Evolutionary conservation across 2,329 filamentous ascomycete species (phyloP).

Genomic region (Diaporthe capsici): DNA sequence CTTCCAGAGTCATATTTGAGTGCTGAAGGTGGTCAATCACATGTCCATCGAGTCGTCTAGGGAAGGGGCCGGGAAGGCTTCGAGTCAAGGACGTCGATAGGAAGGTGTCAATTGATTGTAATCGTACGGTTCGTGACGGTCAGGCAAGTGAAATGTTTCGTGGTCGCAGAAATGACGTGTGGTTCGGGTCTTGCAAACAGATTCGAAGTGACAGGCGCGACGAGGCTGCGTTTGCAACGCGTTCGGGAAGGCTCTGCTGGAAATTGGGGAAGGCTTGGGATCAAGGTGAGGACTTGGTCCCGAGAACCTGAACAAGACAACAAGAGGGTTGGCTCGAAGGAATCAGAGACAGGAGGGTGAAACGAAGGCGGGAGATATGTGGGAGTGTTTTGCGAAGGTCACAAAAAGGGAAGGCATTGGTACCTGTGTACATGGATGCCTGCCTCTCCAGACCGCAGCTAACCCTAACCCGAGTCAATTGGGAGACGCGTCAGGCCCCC

Average conservation of each 20-base stretch:
- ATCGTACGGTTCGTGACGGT: too few species aligned
- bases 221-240: neutral
- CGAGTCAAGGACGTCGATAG: neutral
- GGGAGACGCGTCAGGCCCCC: too few species aligned
- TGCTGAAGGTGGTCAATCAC: too few species aligned
- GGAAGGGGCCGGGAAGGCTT: neutral
- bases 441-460: rapidly evolving
- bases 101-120: neutral
- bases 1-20: conserved; percentile 22
- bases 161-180: too few species aligned
- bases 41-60: neutral
- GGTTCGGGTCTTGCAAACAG: neutral
- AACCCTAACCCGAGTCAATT: neutral
- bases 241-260: neutral
- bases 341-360: neutral
- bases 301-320: neutral
- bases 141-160: too few species aligned
- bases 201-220: neutral
- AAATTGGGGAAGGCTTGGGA: neutral
- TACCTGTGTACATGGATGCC: neutral
- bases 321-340: neutral
- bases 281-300: neutral
- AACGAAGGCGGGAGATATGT: neutral
- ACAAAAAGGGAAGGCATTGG: neutral
- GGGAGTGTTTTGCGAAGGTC: neutral